Evolutionary conservation across 2,329 filamentous ascomycete genomes (phyloP).

Genomic region (Nemania sp.): DNA sequence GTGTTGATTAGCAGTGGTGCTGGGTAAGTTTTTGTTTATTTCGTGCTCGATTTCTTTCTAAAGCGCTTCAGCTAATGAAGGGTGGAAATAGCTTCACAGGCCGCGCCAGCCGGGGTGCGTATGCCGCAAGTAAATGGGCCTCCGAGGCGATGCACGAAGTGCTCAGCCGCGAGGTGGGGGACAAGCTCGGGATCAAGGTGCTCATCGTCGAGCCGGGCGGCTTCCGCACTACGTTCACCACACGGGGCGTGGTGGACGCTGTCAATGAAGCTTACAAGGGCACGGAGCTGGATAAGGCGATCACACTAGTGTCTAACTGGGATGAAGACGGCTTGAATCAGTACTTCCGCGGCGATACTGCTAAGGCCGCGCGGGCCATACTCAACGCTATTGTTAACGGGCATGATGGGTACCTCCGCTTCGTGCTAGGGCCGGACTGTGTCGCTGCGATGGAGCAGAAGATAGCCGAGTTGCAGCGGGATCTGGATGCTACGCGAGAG

Average conservation of each 20-base stretch:
- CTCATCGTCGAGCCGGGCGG: conserved; percentile 24
- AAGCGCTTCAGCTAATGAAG: conserved; percentile 8
- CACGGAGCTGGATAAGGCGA: conserved; percentile 16
- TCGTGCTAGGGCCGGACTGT: conserved; percentile 21
- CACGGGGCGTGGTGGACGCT: conserved; percentile 10
- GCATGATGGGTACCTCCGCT: conserved; percentile 22
- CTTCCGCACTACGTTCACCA: conserved; percentile 22
- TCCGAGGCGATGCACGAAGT: conserved; percentile 20
- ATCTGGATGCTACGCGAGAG: conserved; percentile 21
- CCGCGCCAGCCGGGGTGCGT: conserved; percentile 18
- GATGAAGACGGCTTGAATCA: conserved; percentile 5
- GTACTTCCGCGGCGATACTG: conserved; percentile 20
- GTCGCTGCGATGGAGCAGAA: conserved; percentile 21
- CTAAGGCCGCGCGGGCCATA: conserved; percentile 18
- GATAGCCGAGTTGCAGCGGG: conserved; percentile 15
- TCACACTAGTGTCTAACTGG: conserved; percentile 11
- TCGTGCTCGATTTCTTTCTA: neutral
- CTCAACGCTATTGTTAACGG: conserved; percentile 20
- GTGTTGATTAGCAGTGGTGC: conserved; percentile 23
- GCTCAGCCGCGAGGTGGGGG: conserved; percentile 22
- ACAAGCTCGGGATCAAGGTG: conserved; percentile 21
- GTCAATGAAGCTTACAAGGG: conserved; percentile 23
- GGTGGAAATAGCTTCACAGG: conserved; percentile 20
- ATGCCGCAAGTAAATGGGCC: conserved; percentile 25
- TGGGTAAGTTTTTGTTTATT: conserved; percentile 10